Base-by-base conservation (phyloP, 192 early-diverging fungal species). In the Coemansia sp. region DNA sequence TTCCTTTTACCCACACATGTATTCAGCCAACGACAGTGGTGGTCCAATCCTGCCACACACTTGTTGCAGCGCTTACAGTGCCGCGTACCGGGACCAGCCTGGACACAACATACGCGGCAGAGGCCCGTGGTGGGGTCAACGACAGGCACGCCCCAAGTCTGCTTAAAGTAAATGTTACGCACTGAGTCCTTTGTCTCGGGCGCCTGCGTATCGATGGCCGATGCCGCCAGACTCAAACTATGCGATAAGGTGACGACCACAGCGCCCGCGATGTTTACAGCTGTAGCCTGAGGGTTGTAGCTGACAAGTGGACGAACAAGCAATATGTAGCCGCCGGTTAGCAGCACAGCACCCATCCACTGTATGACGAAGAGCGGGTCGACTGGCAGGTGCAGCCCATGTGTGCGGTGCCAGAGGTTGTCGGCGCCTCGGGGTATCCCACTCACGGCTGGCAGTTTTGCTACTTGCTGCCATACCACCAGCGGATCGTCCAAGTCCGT, bases 21-120 rank as follows among this genome's bases (percentile, higher is more conserved):
- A 36, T 76, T 79, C 43, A 85, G 80, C 68, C 70, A 75, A 18
- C 76, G 60, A 43, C 70, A 77, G 53, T 77, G 70, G 43, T 71
- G 75, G 40, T 77, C 70, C 44, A 69, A 22, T 0, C 75, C 75
- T 3, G 40, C 65, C 55, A 85, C 74, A 60, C 84, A 85, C 43
- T 81, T 81, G 69, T 81, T 81, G 74, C 84, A 85, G 16, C 79
- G 73, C 72, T 85, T 85, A 66, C 84, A 85, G 62, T 85, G 84
- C 22, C 84, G 71, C 0, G 84, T 85, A 13, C 24, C 34, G 1
- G 66, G 64, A 5, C 49, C 41, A 0, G 66, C 60, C 5, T 38
- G 22, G 7, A 71, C 66, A 13, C 71, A 67, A 62, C 84, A 85
- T 12, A 85, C 76, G 15, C 76, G 68, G 53, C 84, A 85, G n/a